Evolutionary conservation across 169 alveolate species (phyloP), one percentile per base, ranked within the genome.

Genomic region (Plasmodium sp.): DNA sequence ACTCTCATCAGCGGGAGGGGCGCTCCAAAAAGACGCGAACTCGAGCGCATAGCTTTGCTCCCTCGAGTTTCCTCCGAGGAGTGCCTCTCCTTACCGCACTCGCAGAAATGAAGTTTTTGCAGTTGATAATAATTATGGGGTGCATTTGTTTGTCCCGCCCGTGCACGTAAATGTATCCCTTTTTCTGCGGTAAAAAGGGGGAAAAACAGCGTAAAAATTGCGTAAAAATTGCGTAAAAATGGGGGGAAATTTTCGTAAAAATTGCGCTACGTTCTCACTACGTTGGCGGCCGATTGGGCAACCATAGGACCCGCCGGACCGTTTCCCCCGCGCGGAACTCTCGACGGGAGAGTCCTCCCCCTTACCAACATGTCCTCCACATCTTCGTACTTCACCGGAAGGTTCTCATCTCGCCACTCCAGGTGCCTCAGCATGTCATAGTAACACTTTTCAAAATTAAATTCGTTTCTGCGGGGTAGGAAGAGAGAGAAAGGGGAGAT

Each of bases 91-190:
- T 84, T 84, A 73, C 93, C 51, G 93, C 14, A 43, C 39, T 75
- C 5, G 84, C 74, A 18, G 93, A 22, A 7, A 85, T 85, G 41
- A 85, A 67, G 43, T 56, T 74, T 85, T 85, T 85, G 54, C 93
- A 85, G 39, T 85, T 93, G 18, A 96, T 85, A 18, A 96, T 90
- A n/a, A 96, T 92, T 10, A 96, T 84, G 3, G 97, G 97, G 58
- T 96, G 96, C 97, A 95, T 95, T 27, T 94, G 93, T 72, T 92
- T 94, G 83, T 96, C 97, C 56, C 97, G 71, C 39, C 97, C 97
- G 67, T 95, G 97, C 58, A 96, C 77, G 41, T 96, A 96, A n/a
- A 93, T 81, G 27, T 95, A 93, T 7, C 97, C 97, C 5, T 93
- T 92, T 9, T 96, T 84, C 97, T 95, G 81, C 1, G 14, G 83